Evolutionary conservation across 192 early-diverging fungal genomes (phyloP), one percentile per base, ranked within the genome.

Genomic region (Backusella morwellensis): DNA sequence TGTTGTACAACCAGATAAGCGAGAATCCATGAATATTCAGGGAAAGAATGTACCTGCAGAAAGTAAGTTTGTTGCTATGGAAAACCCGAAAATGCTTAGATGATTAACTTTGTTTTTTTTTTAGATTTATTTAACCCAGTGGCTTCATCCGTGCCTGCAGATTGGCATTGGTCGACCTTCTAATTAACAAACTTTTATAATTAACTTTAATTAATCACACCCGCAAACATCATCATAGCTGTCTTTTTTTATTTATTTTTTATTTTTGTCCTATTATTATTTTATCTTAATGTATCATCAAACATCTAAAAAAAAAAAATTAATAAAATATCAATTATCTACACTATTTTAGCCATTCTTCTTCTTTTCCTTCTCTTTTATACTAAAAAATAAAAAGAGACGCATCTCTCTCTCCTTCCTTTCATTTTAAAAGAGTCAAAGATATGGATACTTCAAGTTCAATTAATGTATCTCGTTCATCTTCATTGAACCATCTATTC

Each of bases 161-260:
- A 76, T 67, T 80, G 79, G 79, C 74, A 80, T 54, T 80, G 79
- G 79, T 76, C 79, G 4, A 80, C 79, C 36, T 80, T 80, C 69
- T 80, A 52, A 76, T 34, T 69, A 35, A 41, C 19, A 69, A 67
- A 32, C 71, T 47, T 40, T 40, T 72, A 19, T 72, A 32, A 72
- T 63, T 34, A 68, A 59, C 54, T 59, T 56, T 56, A 56, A 56
- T 56, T 56, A 56, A 56, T 56, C 52, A 56, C 52, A 56, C 52
- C 6, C 52, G 9, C 52, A 56, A 52, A 21, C 50, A 52, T 52
- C 15, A 56, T 56, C 6, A 56, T n/a, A 29, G 32, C n/a, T 66
- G 32, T 70, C 50, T 76, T 69, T 56, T 41, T 42, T 50, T n/a
- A n/a, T 52, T 15, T 15, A 1, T 47, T 47, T 47, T 19, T 47